Base-by-base conservation (phyloP, 768 basidiomycete species). In the Mycena polygramma region DNA sequence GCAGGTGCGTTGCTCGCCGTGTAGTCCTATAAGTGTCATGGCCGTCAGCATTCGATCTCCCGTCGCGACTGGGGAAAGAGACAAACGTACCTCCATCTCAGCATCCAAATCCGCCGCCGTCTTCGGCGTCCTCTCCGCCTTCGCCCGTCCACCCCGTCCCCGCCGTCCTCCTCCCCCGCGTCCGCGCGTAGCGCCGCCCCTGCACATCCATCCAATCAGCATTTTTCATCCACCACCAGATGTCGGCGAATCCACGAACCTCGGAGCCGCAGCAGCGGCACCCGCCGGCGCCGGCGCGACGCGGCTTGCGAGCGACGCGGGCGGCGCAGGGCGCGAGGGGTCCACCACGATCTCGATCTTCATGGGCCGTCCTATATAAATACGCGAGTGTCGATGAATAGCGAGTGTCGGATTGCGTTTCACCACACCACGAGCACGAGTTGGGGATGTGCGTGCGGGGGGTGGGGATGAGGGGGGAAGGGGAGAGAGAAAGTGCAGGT, bases 301-400 rank as follows among this genome's bases (percentile, higher is more conserved):
- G 62, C 98, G 94, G 30, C 93, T 89, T 20, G 90, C 90, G 72
- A 99, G 86, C 7, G 94, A 87, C 22, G 85, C 84, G 13, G 85
- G 80, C 14, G 88, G 81, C 8, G 89, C 86, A n/a, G 91, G 80
- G 51, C 88, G 87, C 53, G 91, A 87, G 15, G 95, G 95, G 83
- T 97, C 95, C 79, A 97, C 88, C 53, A 99, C 90, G 74, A 99
- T 95, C 87, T 99, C 97, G 72, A 99, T 96, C 87, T 96, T 97
- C 96, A 99, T 98, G 26, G 95, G 94, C 74, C 94, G 94, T 88
- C 94, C 97, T 99, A 78, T 81, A 30, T 30, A 30, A 82, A 72
- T 75, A 79, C 41, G 63, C 45, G 68, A 74, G 41, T 71, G 70
- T 52, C 49, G 71, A 76, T 73, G 77, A 83, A 77, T 68, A 48